phyloP scores from a whole-genome alignment of 441 rosid genomes.

The Adansonia madagascariensis region DNA sequence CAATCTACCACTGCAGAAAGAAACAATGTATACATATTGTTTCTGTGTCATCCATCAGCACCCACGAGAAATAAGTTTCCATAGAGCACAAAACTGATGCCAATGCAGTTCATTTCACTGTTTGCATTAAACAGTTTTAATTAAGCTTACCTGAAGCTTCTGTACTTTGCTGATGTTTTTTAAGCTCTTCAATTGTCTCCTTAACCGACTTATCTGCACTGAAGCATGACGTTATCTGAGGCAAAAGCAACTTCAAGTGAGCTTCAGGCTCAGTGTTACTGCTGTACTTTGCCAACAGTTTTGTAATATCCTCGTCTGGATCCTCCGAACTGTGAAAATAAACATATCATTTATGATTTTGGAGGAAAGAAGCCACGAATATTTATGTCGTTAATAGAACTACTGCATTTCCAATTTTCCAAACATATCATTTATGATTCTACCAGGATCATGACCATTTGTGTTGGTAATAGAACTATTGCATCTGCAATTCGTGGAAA shows the following conservation, averaged over 20 bases:
- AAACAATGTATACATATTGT: constrained; percentile 1
- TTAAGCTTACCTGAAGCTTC: constrained; percentile 61
- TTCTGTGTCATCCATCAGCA: not conserved
- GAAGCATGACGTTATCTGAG: constrained; percentile 72
- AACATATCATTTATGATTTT: not conserved
- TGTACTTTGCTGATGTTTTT: constrained; percentile 56
- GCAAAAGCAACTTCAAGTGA: constrained; percentile 66
- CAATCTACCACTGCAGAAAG: constrained; percentile 59
- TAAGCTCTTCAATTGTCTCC: constrained; percentile 74
- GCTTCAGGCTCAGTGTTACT: constrained; percentile 70
- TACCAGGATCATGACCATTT: not conserved
- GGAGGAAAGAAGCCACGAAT: not conserved
- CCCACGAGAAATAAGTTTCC: no score
- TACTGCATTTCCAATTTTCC: not conserved
- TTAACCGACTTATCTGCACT: constrained; percentile 59
- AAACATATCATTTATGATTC: not conserved
- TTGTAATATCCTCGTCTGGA: constrained; percentile 61
- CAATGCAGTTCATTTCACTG: no score
- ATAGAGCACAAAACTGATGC: no score
- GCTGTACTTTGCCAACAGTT: constrained; percentile 61
- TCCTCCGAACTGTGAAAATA: constrained; percentile 63
- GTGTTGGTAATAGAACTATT: not conserved
- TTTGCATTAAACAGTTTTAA: not conserved
- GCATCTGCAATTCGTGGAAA: not conserved
- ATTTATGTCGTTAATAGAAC: not conserved